Conservation (phyloP, 805 yeast species). For the Candida anglica region DNA sequence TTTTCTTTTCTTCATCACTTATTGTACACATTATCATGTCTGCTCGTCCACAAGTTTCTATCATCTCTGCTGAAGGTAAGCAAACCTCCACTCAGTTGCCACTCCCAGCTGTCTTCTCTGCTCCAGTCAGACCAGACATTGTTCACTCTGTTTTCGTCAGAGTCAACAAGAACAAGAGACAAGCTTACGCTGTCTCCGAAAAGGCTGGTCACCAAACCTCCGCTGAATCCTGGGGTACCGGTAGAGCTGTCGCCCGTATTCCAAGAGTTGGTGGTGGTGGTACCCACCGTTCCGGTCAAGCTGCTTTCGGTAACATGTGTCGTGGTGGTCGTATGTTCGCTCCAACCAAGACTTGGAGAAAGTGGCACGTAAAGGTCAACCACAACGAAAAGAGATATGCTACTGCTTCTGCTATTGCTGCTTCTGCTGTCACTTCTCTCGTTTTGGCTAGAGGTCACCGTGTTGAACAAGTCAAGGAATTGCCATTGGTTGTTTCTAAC, state of each 20-base stretch:
- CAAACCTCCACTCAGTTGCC: constrained; percentile 80
- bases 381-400: constrained; percentile 99
- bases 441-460: constrained; percentile 99
- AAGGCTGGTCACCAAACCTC: constrained; percentile 99
- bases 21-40: constrained; percentile 37
- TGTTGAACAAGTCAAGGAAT: constrained; percentile 96
- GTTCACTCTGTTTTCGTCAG: constrained; percentile 98
- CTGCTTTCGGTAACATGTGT: constrained; percentile 99
- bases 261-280: constrained; percentile 99
- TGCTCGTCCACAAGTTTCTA: constrained; percentile 94
- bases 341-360: constrained; percentile 99
- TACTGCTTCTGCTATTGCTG: constrained; percentile 99
- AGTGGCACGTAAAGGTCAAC: constrained; percentile 99
- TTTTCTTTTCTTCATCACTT: constrained; percentile 16
- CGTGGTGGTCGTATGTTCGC: constrained; percentile 99
- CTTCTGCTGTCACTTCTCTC: constrained; percentile 96
- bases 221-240: constrained; percentile 99
- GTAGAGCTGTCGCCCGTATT: constrained; percentile 99
- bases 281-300: constrained; percentile 99
- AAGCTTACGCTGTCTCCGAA: constrained; percentile 99
- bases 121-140: constrained; percentile 99
- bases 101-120: constrained; percentile 98
- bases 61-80: constrained; percentile 84
- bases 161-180: constrained; percentile 99
- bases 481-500: constrained; percentile 94